Base-by-base conservation (phyloP, 192 early-diverging fungal species). In the Backusella parvicylindrica region DNA sequence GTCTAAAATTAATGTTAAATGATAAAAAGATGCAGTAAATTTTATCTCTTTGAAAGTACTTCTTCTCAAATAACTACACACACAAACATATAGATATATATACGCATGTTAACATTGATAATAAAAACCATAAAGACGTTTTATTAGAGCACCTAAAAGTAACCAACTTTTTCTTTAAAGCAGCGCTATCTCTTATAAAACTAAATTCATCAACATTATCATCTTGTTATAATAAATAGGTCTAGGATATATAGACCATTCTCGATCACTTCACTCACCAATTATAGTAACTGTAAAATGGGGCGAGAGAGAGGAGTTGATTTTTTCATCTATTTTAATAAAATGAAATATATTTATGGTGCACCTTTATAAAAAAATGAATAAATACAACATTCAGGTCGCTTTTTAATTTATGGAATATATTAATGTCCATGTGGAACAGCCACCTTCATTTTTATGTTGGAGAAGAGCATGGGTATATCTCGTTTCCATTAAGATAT, bases 271-370 rank as follows among this genome's bases (percentile, higher is more conserved):
- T 60, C 26, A 60, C 26, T 28, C 23, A 21, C 6, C 49, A 23
- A 21, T n/a, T 21, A 50, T 50, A 50, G 53, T 3, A 60, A 28
- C 53, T 28, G 28, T 28, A 60, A 60, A 56, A 56, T 26, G 26
- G 53, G 53, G 11, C n/a, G 12, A 60, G 13, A 60, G 23, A 13
- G 53, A 8, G 53, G 26, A 60, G 53, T 60, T 60, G 21, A 60
- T 60, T 60, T 60, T n/a, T 56, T 56, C 53, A 56, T 56, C 21
- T 13, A 56, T 56, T 56, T 56, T 56, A 56, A 56, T 56, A 56
- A 56, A 56, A 56, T 56, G 21, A 12, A 56, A 56, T 56, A 56
- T 56, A 56, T 56, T 26, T 56, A 56, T 13, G 53, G 53, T 56
- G 23, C 23, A 56, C 23, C 53, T 56, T 56, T 56, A 12, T 56